Percentiles rank a stretch among this genome's conserved stretches.
Conservation (phyloP, 768 basidiomycete genomes). For the Lanmaoa rubissima region DNA sequence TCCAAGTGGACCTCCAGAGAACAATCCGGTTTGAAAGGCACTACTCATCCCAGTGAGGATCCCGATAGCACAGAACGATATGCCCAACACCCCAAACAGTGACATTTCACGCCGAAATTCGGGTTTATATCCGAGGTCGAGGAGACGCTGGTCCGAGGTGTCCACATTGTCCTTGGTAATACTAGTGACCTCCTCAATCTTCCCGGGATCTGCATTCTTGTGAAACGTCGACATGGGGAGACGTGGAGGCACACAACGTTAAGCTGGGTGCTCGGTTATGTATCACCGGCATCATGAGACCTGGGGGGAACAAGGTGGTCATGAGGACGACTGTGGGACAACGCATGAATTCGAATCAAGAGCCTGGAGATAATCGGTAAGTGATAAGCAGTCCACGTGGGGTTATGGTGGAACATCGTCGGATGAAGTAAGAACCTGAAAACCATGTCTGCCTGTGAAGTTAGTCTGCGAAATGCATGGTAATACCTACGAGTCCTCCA, state of each 20-base stretch:
- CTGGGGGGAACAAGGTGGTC: background rate
- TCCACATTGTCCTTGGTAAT: constrained; percentile 2
- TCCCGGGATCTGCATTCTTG: constrained; percentile 6
- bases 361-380: background rate
- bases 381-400: constrained; percentile 4
- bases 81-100: constrained; percentile 55
- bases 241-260: background rate
- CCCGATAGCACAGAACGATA: constrained; percentile 60
- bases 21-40: constrained; percentile 57
- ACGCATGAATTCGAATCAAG: background rate
- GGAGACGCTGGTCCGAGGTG: constrained; percentile 40
- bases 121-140: constrained; percentile 52
- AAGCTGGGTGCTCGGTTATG: background rate
- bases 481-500: background rate
- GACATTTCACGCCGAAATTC: constrained; percentile 62
- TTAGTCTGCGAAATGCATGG: background rate
- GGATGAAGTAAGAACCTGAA: background rate
- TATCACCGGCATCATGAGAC: background rate
- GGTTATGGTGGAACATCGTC: background rate
- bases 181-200: constrained; percentile 10
- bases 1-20: constrained; percentile 56
- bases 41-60: constrained; percentile 61
- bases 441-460: background rate
- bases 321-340: constrained; percentile 12
- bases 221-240: constrained; percentile 5